phyloP scores from a whole-genome alignment of 2,329 filamentous ascomycete species.

The Neofusicoccum cordaticola region DNA sequence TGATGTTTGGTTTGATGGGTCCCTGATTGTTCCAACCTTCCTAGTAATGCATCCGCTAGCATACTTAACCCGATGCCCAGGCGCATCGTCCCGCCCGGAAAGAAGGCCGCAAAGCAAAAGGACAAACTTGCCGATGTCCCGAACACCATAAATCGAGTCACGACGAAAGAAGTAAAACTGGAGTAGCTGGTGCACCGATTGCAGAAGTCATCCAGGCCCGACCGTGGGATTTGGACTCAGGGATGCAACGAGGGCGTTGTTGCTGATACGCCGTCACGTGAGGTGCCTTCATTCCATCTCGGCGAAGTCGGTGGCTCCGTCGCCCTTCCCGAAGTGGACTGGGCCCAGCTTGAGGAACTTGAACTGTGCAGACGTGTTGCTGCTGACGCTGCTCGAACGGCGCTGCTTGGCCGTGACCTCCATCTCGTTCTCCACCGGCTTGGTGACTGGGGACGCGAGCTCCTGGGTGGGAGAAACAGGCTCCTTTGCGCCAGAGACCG shows the following conservation, averaged over 20 bases:
- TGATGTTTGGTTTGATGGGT: not conserved
- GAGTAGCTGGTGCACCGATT: slow-evolving; percentile 8
- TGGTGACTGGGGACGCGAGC: slow-evolving; percentile 10
- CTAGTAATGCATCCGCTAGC: not conserved
- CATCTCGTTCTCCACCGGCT: not conserved
- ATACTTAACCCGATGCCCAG: not conserved
- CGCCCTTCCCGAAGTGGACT: slow-evolving; percentile 61
- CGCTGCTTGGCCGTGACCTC: slow-evolving; percentile 28
- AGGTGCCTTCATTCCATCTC: slow-evolving; percentile 18
- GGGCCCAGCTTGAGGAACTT: slow-evolving; percentile 64
- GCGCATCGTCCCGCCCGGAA: not conserved
- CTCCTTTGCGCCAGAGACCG: not conserved
- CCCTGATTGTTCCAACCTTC: not conserved
- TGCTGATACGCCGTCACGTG: not conserved
- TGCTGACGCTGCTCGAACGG: slow-evolving; percentile 53
- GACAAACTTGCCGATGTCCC: not conserved
- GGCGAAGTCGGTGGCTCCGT: slow-evolving; percentile 55
- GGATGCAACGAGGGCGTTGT: not conserved
- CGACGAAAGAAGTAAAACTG: not conserved
- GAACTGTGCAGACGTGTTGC: slow-evolving; percentile 33
- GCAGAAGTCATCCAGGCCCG: slow-evolving; percentile 12
- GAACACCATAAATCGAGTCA: slow-evolving; percentile 5
- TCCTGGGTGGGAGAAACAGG: slow-evolving; percentile 5
- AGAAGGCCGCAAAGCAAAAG: not conserved
- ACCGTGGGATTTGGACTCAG: not conserved